Conservation (phyloP, 78 protist species). For the Pelomyxa schiedti region DNA sequence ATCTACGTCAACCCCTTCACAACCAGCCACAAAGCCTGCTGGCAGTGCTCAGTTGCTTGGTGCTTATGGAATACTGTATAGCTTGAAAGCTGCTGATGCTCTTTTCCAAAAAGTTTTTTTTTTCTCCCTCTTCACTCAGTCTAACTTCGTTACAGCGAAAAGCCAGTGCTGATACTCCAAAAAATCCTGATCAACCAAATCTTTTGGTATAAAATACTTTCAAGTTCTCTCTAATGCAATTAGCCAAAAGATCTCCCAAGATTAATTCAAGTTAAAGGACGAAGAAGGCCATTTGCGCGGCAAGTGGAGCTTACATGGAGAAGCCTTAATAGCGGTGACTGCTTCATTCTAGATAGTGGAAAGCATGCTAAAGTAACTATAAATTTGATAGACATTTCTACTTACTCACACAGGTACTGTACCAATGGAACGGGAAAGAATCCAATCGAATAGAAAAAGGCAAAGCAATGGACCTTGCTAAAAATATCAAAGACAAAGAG, state of each 20-base stretch:
- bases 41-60: neutral
- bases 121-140: no score
- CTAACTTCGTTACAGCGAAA: no score
- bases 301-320: slow-evolving; percentile 37
- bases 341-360: slow-evolving; percentile 45
- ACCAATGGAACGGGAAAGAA: slow-evolving; percentile 16
- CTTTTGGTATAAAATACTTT: no score
- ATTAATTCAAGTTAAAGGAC: slow-evolving; percentile 42
- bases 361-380: slow-evolving; percentile 22
- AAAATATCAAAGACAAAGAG: neutral
- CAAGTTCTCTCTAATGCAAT: no score
- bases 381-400: neutral
- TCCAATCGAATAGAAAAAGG: neutral
- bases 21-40: no score
- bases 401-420: slow-evolving; percentile 22
- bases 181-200: no score
- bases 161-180: no score
- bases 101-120: neutral
- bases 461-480: neutral
- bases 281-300: slow-evolving; percentile 44
- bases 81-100: neutral
- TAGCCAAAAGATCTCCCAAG: slow-evolving; percentile 49
- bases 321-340: slow-evolving; percentile 43
- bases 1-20: no score
- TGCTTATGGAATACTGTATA: neutral